These are phyloP conservation scores for Blakeslea trispora DNA, from an alignment of 371 early-diverging fungal species.

Conservation along the genomic window DNA sequence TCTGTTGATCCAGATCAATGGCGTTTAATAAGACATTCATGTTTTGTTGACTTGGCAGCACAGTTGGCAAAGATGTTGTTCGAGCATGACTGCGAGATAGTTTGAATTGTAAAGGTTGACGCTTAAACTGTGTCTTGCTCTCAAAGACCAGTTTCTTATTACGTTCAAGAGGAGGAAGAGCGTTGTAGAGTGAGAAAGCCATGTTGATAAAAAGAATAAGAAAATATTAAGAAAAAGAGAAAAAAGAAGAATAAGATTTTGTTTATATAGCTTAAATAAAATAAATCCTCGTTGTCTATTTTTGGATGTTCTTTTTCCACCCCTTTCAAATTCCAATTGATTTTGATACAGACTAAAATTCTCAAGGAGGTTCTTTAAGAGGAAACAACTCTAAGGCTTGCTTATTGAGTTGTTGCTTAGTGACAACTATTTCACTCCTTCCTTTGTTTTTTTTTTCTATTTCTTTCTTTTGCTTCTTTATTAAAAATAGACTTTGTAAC, in stretches of 20 bases:
- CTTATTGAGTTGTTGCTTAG: neutral
- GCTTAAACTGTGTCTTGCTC: conserved; percentile 3
- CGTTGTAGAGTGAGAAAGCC: conserved; percentile 23
- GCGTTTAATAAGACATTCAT: conserved; percentile 46
- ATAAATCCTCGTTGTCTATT: neutral
- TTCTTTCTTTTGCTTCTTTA: too few relatives aligned
- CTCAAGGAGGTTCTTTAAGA: neutral
- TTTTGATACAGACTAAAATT: conserved; percentile 40
- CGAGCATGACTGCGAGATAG: conserved; percentile 32
- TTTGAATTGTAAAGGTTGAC: conserved; percentile 3
- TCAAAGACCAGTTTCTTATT: conserved; percentile 5
- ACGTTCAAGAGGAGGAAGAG: conserved; percentile 31
- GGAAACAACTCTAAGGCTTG: too few relatives aligned
- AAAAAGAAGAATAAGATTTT: conserved; percentile 8
- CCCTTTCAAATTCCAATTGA: conserved; percentile 42
- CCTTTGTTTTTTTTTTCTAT: too few relatives aligned
- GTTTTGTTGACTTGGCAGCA: conserved; percentile 33
- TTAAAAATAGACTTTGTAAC: too few relatives aligned
- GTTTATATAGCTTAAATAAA: conserved; percentile 8
- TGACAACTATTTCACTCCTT: too few relatives aligned
- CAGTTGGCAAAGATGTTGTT: conserved; percentile 38
- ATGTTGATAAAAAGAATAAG: conserved; percentile 12
- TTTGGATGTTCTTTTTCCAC: conserved; percentile 1
- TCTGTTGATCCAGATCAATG: conserved; percentile 50
- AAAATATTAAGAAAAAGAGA: conserved; percentile 15